Evolutionary conservation across 495 filamentous ascomycete genomes (phyloP), one percentile per base, ranked within the genome.

Genomic region (Bathelium albidoporum): DNA sequence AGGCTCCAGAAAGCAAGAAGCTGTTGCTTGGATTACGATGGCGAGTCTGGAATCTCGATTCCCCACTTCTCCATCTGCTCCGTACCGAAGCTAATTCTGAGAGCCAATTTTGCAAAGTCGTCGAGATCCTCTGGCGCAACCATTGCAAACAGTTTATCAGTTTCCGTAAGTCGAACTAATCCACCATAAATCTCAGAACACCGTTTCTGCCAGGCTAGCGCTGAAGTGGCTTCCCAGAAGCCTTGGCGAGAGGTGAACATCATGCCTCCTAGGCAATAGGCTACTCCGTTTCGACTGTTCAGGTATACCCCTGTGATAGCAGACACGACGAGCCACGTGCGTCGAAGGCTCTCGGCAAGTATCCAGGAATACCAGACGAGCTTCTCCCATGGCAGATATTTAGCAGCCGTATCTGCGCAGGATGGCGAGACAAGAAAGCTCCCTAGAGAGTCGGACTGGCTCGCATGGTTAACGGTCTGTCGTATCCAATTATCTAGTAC

Each of bases 341-440:
- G 66, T 60, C 66, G 66, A 22, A 68, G 34, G 66, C 63, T 65
- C 62, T 68, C 64, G 20, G 66, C 61, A 22, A 68, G 55, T 34
- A 68, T 65, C 63, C 60, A 68, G 22, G 65, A 61, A 39, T 63
- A 65, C 63, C 64, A 68, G 7, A 55, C 49, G 24, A 55, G 24
- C 20, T 5, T 55, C 49, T 55, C 49, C 49, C 49, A 55, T 29
- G 49, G 24, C 49, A 29, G 2, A 26, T 24, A 2, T 28, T 55
- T 29, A 24, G 49, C 24, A 55, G 49, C 32, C 43, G 59, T 32
- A 60, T 39, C 59, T 61, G 62, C 29, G 66, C 44, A 52, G 44
- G 64, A 62, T 22, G 64, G 63, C 18, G 63, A 55, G 36, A 32
- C 60, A 59, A 43, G 66, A 14, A 62, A 32, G 32, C 43, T 60